Percentiles rank a stretch among this genome's conserved stretches.
These are phyloP conservation scores for Epichloe coenophiala DNA, from an alignment of 2,329 filamentous ascomycete genomes.

Conservation along the genomic window DNA sequence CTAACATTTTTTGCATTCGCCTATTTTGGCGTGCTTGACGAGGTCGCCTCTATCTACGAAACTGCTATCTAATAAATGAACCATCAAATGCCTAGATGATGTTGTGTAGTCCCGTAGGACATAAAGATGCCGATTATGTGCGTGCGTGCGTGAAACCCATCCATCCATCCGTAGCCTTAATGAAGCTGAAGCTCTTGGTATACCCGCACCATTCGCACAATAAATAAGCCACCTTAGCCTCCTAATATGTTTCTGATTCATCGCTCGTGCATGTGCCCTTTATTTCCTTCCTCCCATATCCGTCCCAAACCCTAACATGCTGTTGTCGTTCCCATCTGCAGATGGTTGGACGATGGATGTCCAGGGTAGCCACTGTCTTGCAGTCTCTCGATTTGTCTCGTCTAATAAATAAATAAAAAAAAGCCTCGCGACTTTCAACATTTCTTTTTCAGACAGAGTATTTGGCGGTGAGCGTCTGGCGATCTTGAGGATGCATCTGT, in stretches of 20 bases:
- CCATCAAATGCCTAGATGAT: neutral
- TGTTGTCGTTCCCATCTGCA: neutral
- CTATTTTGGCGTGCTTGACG: neutral
- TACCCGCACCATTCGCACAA: slow-evolving; percentile 3
- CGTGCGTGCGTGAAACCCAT: neutral
- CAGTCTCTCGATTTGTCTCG: neutral
- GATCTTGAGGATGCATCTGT: slow-evolving; percentile 36
- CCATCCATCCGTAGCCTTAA: neutral
- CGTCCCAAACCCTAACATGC: neutral
- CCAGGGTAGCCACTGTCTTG: neutral
- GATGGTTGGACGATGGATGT: neutral
- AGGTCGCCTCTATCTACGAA: slow-evolving; percentile 4
- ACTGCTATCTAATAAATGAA: slow-evolving; percentile 4
- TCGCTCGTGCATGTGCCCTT: neutral
- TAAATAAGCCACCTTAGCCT: neutral
- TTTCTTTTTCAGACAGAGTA: slow-evolving; percentile 29
- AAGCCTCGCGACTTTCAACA: too few relatives aligned
- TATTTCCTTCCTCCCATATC: neutral
- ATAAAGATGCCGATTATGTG: neutral
- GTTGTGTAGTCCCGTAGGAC: neutral
- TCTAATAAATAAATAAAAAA: neutral
- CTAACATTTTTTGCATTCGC: neutral
- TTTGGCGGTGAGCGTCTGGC: slow-evolving; percentile 31
- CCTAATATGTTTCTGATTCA: neutral
- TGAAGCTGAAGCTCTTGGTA: neutral